Base-by-base conservation (phyloP, 2,329 filamentous ascomycete species). In the Scleromitrula shiraiana region DNA sequence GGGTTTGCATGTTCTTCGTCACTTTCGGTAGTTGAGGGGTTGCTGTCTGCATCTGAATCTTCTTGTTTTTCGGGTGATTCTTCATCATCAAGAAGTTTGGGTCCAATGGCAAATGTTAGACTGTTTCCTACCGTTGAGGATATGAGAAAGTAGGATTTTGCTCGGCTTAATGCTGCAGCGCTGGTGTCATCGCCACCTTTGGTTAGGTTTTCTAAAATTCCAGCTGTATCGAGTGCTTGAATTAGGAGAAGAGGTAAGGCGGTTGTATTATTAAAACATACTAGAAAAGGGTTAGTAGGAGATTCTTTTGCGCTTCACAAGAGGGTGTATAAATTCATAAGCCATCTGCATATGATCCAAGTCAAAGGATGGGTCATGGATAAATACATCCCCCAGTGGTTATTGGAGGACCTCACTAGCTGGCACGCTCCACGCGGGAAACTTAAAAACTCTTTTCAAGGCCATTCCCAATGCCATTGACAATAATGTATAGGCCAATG, bases 141-240 rank as follows among this genome's bases (percentile, higher is more conserved):
- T 50, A 85, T 73, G 5, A 85, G 65, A 57, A 85, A 83, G 61
- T 82, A 85, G 14, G 76, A 77, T 59, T 82, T 77, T 7, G 79
- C 79, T 7, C 80, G 69, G 45, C 76, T 70, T 10, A 83, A 66
- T 0, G 76, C 77, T 2, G 67, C 66, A 2, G 64, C 55, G 2
- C 66, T 67, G 60, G 54, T 74, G 68, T 62, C 70, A 2, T 15
- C n/a, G 56, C 55, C 71, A 54, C 52, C 64, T 53, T 50, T 56
- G 2, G 71, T 62, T 15, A 83, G 66, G 2, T 68, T 61, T 20
- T 68, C 60, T 8, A 84, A 65, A 17, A 82, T 76, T 2, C 77
- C 78, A 0, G 80, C 55, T 35, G 50, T 56, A 32, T 59, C 53
- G 5, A 61, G 43, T 15, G 67, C 64, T 29, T 67, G 65, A 32